Conservation (phyloP, 1,139 yeast species). For the Geotrichum bryndzae region DNA sequence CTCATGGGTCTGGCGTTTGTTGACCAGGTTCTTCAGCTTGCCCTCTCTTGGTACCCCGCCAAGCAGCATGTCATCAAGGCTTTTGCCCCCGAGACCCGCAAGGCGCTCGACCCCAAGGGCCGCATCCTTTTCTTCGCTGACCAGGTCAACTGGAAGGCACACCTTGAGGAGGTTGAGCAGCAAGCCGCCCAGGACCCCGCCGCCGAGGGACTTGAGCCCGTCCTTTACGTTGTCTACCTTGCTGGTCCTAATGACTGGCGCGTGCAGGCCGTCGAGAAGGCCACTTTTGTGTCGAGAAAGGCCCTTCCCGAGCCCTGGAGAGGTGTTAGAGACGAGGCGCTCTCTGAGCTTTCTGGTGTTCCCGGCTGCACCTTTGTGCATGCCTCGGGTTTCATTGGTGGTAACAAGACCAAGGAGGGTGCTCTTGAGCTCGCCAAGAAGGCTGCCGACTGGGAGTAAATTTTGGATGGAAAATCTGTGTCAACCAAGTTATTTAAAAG, state of each 20-base stretch:
- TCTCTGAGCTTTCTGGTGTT: constrained; percentile 67
- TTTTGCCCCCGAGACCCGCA: constrained; percentile 36
- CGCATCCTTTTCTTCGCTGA: constrained; percentile 63
- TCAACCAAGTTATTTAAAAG: no score
- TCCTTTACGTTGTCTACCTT: constrained; percentile 71
- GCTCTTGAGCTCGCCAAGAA: constrained; percentile 69
- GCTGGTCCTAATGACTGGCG: constrained; percentile 75
- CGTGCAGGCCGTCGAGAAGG: constrained; percentile 80
- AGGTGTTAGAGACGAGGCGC: constrained; percentile 83
- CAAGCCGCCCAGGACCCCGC: constrained; percentile 37
- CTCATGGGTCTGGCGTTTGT: constrained; percentile 79
- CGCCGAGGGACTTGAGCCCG: constrained; percentile 40
- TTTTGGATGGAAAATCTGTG: no score
- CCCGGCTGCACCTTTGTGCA: constrained; percentile 87
- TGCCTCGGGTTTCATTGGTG: constrained; percentile 97
- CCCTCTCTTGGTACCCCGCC: constrained; percentile 89
- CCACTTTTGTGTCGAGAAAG: constrained; percentile 76
- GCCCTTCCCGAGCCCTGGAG: constrained; percentile 90
- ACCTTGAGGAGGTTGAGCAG: constrained; percentile 67
- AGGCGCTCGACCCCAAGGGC: constrained; percentile 40
- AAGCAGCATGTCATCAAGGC: constrained; percentile 70
- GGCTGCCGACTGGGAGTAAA: constrained; percentile 35
- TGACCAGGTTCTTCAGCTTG: constrained; percentile 62
- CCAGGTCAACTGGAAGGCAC: constrained; percentile 95
- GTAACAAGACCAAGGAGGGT: constrained; percentile 74